A percentile compares a stretch with the other conserved stretches of the same genome.
These are phyloP conservation scores for Crithidia brevicula DNA, from an alignment of 208 protist genomes.

Conservation along the genomic window DNA sequence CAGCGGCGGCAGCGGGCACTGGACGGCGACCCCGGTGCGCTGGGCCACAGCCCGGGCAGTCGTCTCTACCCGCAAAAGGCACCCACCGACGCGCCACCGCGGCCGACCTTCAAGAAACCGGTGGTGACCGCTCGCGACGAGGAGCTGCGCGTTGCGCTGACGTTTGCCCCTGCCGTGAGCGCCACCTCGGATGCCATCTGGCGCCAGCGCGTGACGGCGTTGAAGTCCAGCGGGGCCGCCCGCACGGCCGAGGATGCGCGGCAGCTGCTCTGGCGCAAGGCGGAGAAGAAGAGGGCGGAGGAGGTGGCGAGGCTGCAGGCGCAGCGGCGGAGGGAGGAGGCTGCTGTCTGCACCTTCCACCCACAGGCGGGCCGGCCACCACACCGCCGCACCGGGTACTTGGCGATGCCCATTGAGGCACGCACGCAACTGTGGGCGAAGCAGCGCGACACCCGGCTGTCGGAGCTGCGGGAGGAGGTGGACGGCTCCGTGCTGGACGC, in stretches of 20 bases:
- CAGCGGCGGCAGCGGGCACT: slow-evolving; percentile 31
- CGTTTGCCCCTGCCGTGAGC: slow-evolving; percentile 58
- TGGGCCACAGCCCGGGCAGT: slow-evolving; percentile 25
- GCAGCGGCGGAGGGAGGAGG: slow-evolving; percentile 35
- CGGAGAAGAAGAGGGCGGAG: slow-evolving; percentile 51
- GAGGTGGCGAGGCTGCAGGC: slow-evolving; percentile 32
- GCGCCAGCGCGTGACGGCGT: slow-evolving; percentile 43
- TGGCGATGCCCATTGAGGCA: slow-evolving; percentile 42
- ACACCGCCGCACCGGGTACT: slow-evolving; percentile 37
- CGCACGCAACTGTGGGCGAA: slow-evolving; percentile 56
- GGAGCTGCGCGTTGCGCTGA: slow-evolving; percentile 42
- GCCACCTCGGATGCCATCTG: slow-evolving; percentile 54
- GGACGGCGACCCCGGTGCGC: slow-evolving; percentile 14
- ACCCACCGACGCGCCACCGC: background rate
- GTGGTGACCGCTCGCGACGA: slow-evolving; percentile 41
- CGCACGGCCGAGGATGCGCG: slow-evolving; percentile 48
- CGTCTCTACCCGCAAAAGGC: slow-evolving; percentile 24
- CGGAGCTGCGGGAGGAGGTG: slow-evolving; percentile 41
- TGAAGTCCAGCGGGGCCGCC: slow-evolving; percentile 48
- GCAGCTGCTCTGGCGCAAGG: slow-evolving; percentile 64
- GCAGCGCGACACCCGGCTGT: slow-evolving; percentile 56
- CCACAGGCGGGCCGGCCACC: slow-evolving; percentile 62
- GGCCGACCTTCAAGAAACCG: slow-evolving; percentile 32
- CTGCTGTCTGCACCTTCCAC: slow-evolving; percentile 68
- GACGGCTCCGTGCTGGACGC: slow-evolving; percentile 38